Conservation (phyloP, 768 basidiomycete species). For the Vararia minispora region DNA sequence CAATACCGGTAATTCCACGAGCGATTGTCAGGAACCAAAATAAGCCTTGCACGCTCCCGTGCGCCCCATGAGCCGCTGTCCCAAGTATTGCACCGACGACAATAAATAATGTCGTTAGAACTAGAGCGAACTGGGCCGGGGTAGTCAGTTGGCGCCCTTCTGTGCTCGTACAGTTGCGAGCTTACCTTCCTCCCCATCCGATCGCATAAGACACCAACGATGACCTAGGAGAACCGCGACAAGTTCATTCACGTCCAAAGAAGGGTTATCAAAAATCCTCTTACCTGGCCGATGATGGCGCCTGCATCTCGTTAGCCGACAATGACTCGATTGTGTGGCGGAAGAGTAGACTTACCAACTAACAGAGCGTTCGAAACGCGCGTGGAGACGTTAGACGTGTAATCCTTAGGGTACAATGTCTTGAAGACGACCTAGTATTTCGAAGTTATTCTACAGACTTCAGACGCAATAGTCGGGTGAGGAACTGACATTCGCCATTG, state of each 20-base stretch:
- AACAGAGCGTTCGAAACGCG: slow-evolving; percentile 61
- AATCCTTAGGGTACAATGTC: slow-evolving; percentile 48
- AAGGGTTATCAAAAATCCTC: no score
- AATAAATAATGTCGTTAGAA: slow-evolving; percentile 56
- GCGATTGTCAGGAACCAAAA: slow-evolving; percentile 72
- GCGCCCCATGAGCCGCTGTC: slow-evolving; percentile 54
- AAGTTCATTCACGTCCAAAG: no score
- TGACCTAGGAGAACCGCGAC: no score
- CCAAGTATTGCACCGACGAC: slow-evolving; percentile 58
- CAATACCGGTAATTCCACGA: slow-evolving; percentile 58
- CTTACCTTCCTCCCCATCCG: slow-evolving; percentile 63
- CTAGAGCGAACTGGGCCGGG: no score
- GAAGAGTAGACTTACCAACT: slow-evolving; percentile 36
- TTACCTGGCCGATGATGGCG: slow-evolving; percentile 51
- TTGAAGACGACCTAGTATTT: slow-evolving; percentile 48
- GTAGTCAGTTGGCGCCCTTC: no score
- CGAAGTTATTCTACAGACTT: slow-evolving; percentile 8
- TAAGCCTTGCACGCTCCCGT: slow-evolving; percentile 43
- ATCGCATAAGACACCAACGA: slow-evolving; percentile 63
- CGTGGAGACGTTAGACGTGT: slow-evolving; percentile 52
- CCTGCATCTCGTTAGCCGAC: slow-evolving; percentile 24
- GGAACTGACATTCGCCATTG: slow-evolving; percentile 45
- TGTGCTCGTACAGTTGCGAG: no score
- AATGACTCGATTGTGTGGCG: neutral
- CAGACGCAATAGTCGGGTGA: neutral